Evolutionary conservation across 257 asterid species (phyloP).

Genomic region (Cruciata laevipes): DNA sequence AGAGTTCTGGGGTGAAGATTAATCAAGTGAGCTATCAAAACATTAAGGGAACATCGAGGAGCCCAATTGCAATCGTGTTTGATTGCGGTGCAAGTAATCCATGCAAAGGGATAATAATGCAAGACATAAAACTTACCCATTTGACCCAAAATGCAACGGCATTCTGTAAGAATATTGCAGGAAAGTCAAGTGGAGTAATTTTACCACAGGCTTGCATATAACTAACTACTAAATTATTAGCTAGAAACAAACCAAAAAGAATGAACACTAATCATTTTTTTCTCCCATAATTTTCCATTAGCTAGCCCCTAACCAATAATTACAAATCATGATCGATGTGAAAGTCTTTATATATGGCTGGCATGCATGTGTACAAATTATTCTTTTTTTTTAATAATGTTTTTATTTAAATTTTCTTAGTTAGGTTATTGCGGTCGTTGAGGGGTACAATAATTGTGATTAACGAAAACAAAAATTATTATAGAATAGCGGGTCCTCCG

Average conservation of each 20-base stretch:
- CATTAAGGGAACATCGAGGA: slow-evolving; percentile 54
- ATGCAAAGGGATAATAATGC: slow-evolving; percentile 39
- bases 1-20: slow-evolving; percentile 60
- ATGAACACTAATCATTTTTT: neutral
- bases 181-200: slow-evolving; percentile 33
- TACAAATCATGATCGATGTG: neutral
- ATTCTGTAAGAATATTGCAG: slow-evolving; percentile 44
- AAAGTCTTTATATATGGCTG: neutral
- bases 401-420: too few species aligned
- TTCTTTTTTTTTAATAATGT: too few species aligned
- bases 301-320: neutral
- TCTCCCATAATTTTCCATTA: neutral
- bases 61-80: slow-evolving; percentile 46
- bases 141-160: slow-evolving; percentile 33
- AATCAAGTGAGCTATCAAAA: slow-evolving; percentile 47
- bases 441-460: too few species aligned
- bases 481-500: too few species aligned
- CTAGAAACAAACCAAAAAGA: too few species aligned
- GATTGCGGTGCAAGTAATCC: slow-evolving; percentile 58
- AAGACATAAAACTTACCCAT: slow-evolving; percentile 49
- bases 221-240: neutral
- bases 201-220: slow-evolving; percentile 39
- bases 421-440: too few species aligned
- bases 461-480: too few species aligned
- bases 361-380: neutral